These are phyloP conservation scores for Suillus discolor DNA, from an alignment of 768 basidiomycete genomes.

Conservation along the genomic window DNA sequence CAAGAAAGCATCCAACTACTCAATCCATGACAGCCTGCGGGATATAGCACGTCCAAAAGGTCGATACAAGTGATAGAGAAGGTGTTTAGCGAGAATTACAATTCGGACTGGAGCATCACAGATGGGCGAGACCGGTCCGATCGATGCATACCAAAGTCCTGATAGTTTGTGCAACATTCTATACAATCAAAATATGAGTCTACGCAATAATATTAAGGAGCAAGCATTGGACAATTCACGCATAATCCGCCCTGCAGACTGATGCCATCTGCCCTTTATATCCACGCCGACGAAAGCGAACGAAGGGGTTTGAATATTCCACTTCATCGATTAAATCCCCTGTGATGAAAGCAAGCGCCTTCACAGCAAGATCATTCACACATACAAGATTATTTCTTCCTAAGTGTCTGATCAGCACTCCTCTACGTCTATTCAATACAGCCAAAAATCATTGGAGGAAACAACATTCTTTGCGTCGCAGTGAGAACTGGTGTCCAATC, in stretches of 20 bases:
- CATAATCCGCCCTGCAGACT: background rate
- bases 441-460: background rate
- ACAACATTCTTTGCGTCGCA: background rate
- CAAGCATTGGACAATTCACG: background rate
- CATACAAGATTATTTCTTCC: background rate
- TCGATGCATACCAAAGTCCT: conserved; percentile 12
- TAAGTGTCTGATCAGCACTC: background rate
- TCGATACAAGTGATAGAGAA: background rate
- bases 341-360: background rate
- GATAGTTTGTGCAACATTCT: conserved; percentile 3
- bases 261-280: background rate
- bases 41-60: background rate
- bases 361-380: background rate
- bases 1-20: background rate
- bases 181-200: background rate
- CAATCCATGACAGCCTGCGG: background rate
- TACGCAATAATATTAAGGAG: background rate
- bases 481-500: background rate
- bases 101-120: conserved; percentile 1
- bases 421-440: background rate
- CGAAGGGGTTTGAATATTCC: background rate
- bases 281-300: background rate
- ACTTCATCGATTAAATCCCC: background rate
- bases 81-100: background rate
- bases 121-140: background rate